Evolutionary conservation across 148 eudicot genomes (phyloP), one percentile per base, ranked within the genome.

Genomic region (Rhododendron griersonianum): DNA sequence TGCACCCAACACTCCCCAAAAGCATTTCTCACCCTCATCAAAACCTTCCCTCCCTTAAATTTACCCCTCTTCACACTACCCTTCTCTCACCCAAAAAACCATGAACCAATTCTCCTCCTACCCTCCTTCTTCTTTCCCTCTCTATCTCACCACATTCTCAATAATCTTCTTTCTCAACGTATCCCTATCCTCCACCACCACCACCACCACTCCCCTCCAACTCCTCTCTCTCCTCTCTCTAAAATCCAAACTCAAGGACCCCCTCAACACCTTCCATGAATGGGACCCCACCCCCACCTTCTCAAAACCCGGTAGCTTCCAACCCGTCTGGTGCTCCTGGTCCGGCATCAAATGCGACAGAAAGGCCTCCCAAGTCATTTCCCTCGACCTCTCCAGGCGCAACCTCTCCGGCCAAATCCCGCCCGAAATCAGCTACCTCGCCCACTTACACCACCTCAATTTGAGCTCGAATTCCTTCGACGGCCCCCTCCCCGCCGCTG

Each of bases 291-390:
- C 91, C 48, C 61, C 87, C n/a, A 65, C 63, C 30, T 55, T 86
- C n/a, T 76, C 91, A 0, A 75, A 28, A 3, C 83, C 89, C 25
- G 90, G 85, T n/a, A 65, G 28, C 10, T 84, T 57, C 7, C 76
- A 61, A 30, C 91, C 95, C 65, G 82, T 87, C 75, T 90, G 92
- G 98, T 97, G 99, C 76, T 84, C 92, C 4, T 97, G 99, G 99
- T 89, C 95, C 23, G 98, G 99, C 2, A 81, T 97, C 81, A 87
- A 87, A 81, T 97, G 99, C 78, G 91, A 89, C 83, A 87, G 11
- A 13, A 45, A 79, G 3, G 82, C 90, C 19, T 83, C 57, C 57
- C 88, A 85, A 18, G 87, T 97, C 78, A 90, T 84, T 5, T 84
- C 89, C 1, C 87, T 97, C n/a, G 95, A 97, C 87, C 90, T 97